Evolutionary conservation across 805 yeast genomes (phyloP), one percentile per base, ranked within the genome.

Genomic region (Hanseniaspora mollemarum): DNA sequence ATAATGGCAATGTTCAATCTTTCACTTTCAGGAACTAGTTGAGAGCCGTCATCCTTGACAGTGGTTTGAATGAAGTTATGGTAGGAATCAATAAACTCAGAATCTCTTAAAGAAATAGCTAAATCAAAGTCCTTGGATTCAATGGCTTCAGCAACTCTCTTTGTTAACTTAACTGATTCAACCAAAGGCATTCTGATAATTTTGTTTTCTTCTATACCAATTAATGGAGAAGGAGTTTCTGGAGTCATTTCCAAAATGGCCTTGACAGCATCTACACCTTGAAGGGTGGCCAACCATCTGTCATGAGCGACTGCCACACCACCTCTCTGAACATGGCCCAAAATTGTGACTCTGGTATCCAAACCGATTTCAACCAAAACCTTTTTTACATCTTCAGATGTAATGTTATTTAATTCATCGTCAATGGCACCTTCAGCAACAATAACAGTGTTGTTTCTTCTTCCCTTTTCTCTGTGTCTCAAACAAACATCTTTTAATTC

Each of bases 381-480:
- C 18, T 77, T 69, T 59, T 76, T 77, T 26, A 83, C 90, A 52
- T 80, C 77, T 43, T 76, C 72, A 25, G 84, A 70, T 4, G 82
- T 69, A 54, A 83, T 80, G 44, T 84, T 86, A 38, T 76, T 75
- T 58, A 83, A 69, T 54, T 81, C 82, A 53, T 75, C 73, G 52
- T 78, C 78, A 54, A 83, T 77, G 44, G 94, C 94, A 60, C 94
- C 94, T 65, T 83, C 94, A 19, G 92, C 87, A 38, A 83, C 87
- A 59, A 83, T 76, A 26, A 83, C 87, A 31, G 78, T 83, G 24
- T 90, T 81, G 62, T 81, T 81, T 66, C 94, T 72, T 69, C 79
- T 79, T 49, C 94, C 94, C 60, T 76, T 74, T 7, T 70, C 67
- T 60, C 90, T 71, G 66, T 83, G 94, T 57, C 78, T 71, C 2